Evolutionary conservation across 176 grass and related monocot genomes (phyloP).

Genomic region (Oryza rufipogon): DNA sequence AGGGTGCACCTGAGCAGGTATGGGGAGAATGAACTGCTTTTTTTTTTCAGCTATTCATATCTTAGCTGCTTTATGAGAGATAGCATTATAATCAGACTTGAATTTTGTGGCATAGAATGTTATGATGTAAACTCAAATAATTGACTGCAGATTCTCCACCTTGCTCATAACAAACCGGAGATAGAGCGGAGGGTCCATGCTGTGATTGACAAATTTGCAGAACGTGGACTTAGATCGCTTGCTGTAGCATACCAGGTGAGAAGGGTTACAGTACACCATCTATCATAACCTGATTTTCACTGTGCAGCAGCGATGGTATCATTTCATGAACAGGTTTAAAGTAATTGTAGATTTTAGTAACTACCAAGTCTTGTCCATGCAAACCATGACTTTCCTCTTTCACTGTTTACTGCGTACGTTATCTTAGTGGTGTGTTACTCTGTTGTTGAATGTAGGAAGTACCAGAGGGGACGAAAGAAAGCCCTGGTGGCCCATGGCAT

Average conservation of each 20-base stretch:
- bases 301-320: not conserved
- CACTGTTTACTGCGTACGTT: not conserved
- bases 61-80: not conserved
- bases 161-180: conserved; percentile 67
- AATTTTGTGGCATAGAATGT: not conserved
- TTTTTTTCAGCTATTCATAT: not conserved
- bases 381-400: not conserved
- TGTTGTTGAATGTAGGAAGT: conserved; percentile 56
- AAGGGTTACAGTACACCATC: not conserved
- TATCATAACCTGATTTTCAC: conserved; percentile 8
- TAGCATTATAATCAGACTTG: not conserved
- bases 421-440: conserved; percentile 1
- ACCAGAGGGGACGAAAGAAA: conserved; percentile 72
- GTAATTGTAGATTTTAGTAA: not conserved
- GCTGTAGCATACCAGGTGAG: conserved; percentile 83
- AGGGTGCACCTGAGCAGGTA: conserved; percentile 85
- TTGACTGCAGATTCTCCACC: conserved; percentile 64
- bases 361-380: not conserved
- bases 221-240: conserved; percentile 80
- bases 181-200: conserved; percentile 70
- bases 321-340: not conserved
- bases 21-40: not conserved
- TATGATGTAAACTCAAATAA: not conserved
- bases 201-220: conserved; percentile 81
- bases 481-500: conserved; percentile 65